Percentiles rank a stretch among this genome's conserved stretches.
phyloP scores from a whole-genome alignment of 2,329 filamentous ascomycete genomes.

The Monilinia polystroma region DNA sequence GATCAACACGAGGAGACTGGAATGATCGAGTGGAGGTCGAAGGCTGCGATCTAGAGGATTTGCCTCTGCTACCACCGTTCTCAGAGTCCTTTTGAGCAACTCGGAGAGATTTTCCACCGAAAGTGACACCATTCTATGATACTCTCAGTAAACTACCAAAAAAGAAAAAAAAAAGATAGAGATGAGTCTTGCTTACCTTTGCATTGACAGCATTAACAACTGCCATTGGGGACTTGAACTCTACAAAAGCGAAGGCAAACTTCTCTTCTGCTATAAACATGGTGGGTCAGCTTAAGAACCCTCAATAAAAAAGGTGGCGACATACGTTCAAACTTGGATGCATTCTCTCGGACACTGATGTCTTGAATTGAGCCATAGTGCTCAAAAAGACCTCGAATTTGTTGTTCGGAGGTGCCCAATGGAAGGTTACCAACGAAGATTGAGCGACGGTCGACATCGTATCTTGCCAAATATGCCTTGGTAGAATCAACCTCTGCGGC shows the following conservation, averaged over 20 bases:
- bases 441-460: constrained; percentile 49
- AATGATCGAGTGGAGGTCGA: constrained; percentile 21
- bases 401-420: constrained; percentile 40
- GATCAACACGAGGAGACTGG: constrained; percentile 29
- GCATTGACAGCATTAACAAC: constrained; percentile 31
- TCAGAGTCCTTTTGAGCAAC: constrained; percentile 39
- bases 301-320: not conserved
- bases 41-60: constrained; percentile 18
- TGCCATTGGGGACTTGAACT: constrained; percentile 34
- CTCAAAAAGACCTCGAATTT: constrained; percentile 44
- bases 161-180: too few species aligned
- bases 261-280: constrained; percentile 33
- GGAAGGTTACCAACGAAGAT: constrained; percentile 51
- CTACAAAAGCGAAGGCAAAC: constrained; percentile 42
- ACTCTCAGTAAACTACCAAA: not conserved
- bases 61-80: constrained; percentile 24
- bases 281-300: constrained; percentile 26
- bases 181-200: constrained; percentile 30
- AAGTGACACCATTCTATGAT: constrained; percentile 31
- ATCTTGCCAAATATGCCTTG: constrained; percentile 40
- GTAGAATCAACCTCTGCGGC: constrained; percentile 22
- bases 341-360: constrained; percentile 38
- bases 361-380: constrained; percentile 44
- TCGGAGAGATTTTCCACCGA: constrained; percentile 34
- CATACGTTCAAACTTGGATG: constrained; percentile 38